phyloP scores from a whole-genome alignment of 768 basidiomycete species.

The Lenzites betulinus region DNA sequence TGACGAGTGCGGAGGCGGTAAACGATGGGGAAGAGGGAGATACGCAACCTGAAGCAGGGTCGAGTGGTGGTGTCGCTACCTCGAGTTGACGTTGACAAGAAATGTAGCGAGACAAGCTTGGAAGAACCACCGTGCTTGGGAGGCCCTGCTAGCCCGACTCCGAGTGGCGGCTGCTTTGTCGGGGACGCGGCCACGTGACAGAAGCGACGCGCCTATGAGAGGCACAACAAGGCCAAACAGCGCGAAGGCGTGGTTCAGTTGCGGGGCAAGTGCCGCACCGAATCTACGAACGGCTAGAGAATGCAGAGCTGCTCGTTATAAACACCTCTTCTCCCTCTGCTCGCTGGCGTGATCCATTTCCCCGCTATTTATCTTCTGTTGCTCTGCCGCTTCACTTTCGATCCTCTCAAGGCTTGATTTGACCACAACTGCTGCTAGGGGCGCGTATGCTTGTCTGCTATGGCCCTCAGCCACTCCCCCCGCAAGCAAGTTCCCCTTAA shows the following conservation, averaged over 20 bases:
- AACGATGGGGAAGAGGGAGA: slow-evolving; percentile 35
- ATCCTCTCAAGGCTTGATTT: not conserved
- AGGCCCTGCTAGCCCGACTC: too few species aligned
- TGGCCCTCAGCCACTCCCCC: slow-evolving; percentile 71
- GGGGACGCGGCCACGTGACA: slow-evolving; percentile 18
- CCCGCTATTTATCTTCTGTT: slow-evolving; percentile 9
- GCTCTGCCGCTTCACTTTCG: not conserved
- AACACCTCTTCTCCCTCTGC: not conserved
- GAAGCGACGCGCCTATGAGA: slow-evolving; percentile 10
- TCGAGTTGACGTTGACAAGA: too few species aligned
- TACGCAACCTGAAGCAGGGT: slow-evolving; percentile 17
- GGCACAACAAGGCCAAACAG: slow-evolving; percentile 15
- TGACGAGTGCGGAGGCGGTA: slow-evolving; percentile 36
- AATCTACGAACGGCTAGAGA: not conserved
- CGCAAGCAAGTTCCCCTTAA: slow-evolving; percentile 74
- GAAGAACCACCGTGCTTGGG: too few species aligned
- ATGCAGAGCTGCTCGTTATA: slow-evolving; percentile 4
- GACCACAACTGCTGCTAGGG: too few species aligned
- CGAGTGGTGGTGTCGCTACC: too few species aligned
- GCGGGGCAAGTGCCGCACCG: not conserved
- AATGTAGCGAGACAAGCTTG: not conserved
- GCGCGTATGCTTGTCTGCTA: slow-evolving; percentile 29
- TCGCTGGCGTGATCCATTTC: not conserved
- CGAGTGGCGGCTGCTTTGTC: too few species aligned
- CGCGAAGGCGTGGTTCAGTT: slow-evolving; percentile 8